Evolutionary conservation across 345 rosid species (phyloP), one percentile per base, ranked within the genome.

Genomic region (Ceriops tagal): DNA sequence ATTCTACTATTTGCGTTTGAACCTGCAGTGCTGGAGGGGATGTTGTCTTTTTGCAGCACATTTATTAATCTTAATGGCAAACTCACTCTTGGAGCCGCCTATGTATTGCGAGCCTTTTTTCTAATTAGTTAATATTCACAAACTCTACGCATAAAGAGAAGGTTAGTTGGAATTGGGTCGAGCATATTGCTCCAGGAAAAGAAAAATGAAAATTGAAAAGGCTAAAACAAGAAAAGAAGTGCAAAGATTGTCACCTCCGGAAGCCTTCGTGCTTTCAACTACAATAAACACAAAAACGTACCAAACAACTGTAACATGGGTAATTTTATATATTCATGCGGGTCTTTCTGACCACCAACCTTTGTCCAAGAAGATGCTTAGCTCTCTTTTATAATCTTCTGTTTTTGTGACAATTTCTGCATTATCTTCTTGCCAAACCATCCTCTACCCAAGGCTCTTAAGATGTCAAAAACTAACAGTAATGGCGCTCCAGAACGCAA

Each of bases 341-440:
- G 64, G 11, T 75, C 75, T 72, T 82, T 65, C 77, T 74, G 62
- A 30, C 71, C 78, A 82, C 92, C 93, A 85, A 84, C 80, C 83
- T 80, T 77, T 77, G 87, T 71, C 88, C 97, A 78, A 82, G 52
- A 80, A 74, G 79, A 67, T 56, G 59, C 71, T 60, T 13, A 27
- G 37, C 73, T 72, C 73, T 68, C 73, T 75, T 83, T 79, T 86
- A 85, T 82, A 81, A 70, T 77, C 80, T 59, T 61, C 72, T 30
- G 61, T 21, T 2, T 53, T 26, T 60, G 28, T 62, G 19, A 53
- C 56, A 58, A 0, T 70, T 53, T 55, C 52, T 43, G 20, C 70
- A 62, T 30, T 58, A 58, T 64, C 62, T 11, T 65, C 47, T 20
- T 16, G 71, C 51, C 70, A 20, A 56, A 65, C 64, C 32, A 22